Conservation (phyloP, 352 stramenopile species). For the Plasmopara muralis region DNA sequence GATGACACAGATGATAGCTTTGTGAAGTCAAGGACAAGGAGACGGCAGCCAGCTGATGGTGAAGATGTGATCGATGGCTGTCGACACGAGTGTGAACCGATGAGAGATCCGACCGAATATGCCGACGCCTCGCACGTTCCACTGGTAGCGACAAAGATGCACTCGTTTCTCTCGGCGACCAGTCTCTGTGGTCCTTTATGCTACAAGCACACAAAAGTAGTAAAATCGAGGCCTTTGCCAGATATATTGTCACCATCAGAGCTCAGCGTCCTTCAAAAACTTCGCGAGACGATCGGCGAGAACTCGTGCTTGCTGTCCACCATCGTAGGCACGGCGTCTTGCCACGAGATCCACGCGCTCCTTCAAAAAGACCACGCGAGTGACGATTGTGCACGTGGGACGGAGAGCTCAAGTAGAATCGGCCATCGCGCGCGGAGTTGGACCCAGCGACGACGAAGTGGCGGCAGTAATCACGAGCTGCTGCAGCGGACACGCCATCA, state of each 20-base stretch:
- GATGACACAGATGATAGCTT: background rate
- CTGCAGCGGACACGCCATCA: conserved; percentile 62
- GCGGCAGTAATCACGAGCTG: conserved; percentile 47
- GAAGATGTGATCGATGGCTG: too few species aligned
- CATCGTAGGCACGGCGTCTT: conserved; percentile 38
- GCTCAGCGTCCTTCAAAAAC: conserved; percentile 46
- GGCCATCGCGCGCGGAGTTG: conserved; percentile 26
- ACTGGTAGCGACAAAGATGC: conserved; percentile 39
- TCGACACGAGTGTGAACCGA: conserved; percentile 1
- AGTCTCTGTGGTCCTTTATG: conserved; percentile 31
- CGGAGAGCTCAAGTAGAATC: conserved; percentile 5
- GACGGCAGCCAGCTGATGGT: too few species aligned
- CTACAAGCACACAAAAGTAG: conserved; percentile 21
- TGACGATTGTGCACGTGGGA: background rate
- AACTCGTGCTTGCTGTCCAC: conserved; percentile 59
- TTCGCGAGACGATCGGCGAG: conserved; percentile 46
- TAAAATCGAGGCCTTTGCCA: background rate
- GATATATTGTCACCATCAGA: conserved; percentile 20
- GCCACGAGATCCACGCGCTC: conserved; percentile 36
- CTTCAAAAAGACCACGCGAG: conserved; percentile 29
- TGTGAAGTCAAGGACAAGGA: too few species aligned
- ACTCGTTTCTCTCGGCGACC: conserved; percentile 23
- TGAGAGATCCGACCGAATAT: conserved; percentile 41
- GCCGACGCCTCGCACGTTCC: conserved; percentile 39
- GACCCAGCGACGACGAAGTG: conserved; percentile 29